Conservation (phyloP, 2,329 filamentous ascomycete genomes). For the Triangularia verruculosa region DNA sequence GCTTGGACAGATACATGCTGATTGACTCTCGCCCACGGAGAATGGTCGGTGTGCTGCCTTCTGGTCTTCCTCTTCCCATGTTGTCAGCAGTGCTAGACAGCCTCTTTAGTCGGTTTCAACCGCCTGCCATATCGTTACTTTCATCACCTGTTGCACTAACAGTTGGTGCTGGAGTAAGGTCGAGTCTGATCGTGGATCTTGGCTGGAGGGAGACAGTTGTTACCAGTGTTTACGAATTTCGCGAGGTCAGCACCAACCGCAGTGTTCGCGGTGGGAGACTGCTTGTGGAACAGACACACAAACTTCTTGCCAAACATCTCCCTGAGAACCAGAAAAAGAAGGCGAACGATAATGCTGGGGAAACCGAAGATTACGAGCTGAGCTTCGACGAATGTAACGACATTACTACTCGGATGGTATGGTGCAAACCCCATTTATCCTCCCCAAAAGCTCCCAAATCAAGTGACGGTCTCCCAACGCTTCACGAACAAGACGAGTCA, state of each 20-base stretch:
- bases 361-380: constrained; percentile 39
- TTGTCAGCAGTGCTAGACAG: constrained; percentile 73
- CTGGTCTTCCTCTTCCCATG: constrained; percentile 72
- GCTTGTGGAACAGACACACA: constrained; percentile 67
- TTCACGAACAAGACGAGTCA: constrained; percentile 57
- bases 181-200: constrained; percentile 83
- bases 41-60: constrained; percentile 72
- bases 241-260: constrained; percentile 69
- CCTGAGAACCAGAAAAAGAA: constrained; percentile 26
- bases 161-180: constrained; percentile 77
- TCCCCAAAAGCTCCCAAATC: constrained; percentile 23
- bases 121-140: constrained; percentile 76
- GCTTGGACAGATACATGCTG: constrained; percentile 52
- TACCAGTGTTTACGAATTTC: constrained; percentile 86
- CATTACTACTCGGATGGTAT: constrained; percentile 69
- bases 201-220: constrained; percentile 89
- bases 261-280: constrained; percentile 72
- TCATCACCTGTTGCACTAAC: constrained; percentile 71
- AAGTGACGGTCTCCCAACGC: constrained; percentile 45
- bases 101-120: constrained; percentile 76
- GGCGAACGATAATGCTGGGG: constrained; percentile 27
- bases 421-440: constrained; percentile 59
- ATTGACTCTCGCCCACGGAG: constrained; percentile 75
- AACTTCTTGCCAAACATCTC: constrained; percentile 52
- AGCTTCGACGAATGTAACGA: constrained; percentile 82